Percentiles rank a stretch among this genome's conserved stretches.
These are phyloP conservation scores for Cladophialophora bantiana DNA, from an alignment of 2,329 filamentous ascomycete species.

Conservation along the genomic window DNA sequence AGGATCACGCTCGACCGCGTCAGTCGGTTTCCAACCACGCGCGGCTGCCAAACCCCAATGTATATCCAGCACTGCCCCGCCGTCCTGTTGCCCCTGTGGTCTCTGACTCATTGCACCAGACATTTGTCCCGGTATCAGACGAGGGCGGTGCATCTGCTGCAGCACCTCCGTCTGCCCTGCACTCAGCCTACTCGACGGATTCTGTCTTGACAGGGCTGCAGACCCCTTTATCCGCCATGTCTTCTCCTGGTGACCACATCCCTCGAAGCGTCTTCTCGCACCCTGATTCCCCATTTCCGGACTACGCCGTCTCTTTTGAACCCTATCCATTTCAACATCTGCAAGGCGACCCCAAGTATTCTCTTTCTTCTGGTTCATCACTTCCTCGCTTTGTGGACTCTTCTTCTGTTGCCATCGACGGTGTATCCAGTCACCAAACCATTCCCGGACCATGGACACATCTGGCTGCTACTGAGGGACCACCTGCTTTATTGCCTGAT, in stretches of 20 bases:
- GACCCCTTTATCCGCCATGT: constrained; percentile 27
- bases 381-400: constrained; percentile 13
- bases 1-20: constrained; percentile 15
- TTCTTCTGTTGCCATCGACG: constrained; percentile 9
- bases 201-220: constrained; percentile 32
- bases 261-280: constrained; percentile 18
- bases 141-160: constrained; percentile 29
- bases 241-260: constrained; percentile 21
- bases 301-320: constrained; percentile 23
- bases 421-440: constrained; percentile 27
- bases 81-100: not conserved
- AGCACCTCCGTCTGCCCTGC: constrained; percentile 1
- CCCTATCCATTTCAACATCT: constrained; percentile 12
- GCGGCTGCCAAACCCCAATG: constrained; percentile 25
- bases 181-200: constrained; percentile 29
- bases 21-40: constrained; percentile 11
- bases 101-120: constrained; percentile 28
- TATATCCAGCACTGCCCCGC: constrained; percentile 32
- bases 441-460: constrained; percentile 28
- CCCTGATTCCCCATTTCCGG: constrained; percentile 13
- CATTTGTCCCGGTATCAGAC: constrained; percentile 27
- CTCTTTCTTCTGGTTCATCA: constrained; percentile 17
- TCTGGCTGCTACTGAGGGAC: constrained; percentile 24
- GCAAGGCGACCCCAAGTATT: constrained; percentile 24
- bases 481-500: constrained; percentile 10